Conservation (phyloP, 1,139 yeast genomes). For the Zygoascus meyerae region DNA sequence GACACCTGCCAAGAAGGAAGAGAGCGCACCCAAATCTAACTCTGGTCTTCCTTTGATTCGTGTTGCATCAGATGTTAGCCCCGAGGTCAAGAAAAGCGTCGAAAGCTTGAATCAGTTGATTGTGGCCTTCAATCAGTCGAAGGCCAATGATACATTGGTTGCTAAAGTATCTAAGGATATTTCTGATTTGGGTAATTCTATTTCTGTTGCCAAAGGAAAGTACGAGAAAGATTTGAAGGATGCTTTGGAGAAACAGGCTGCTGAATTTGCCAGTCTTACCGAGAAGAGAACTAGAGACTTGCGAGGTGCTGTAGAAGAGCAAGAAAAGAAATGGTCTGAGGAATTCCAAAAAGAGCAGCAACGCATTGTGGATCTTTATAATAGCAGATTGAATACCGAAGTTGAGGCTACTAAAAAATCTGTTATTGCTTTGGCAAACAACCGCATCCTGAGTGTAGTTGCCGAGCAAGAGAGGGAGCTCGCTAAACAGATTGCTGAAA, state of each 20-base stretch:
- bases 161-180: conserved; percentile 27
- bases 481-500: conserved; percentile 54
- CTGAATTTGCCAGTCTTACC: conserved; percentile 25
- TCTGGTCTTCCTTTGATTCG: conserved; percentile 25
- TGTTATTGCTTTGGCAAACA: conserved; percentile 69
- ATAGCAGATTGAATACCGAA: conserved; percentile 56
- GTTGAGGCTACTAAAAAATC: conserved; percentile 63
- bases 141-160: conserved; percentile 29
- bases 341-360: conserved; percentile 59
- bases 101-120: conserved; percentile 50
- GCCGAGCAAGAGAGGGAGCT: conserved; percentile 68
- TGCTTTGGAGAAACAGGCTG: conserved; percentile 24
- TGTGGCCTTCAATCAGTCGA: conserved; percentile 43
- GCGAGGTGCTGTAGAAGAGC: conserved; percentile 40
- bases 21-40: conserved; percentile 5
- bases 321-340: conserved; percentile 49
- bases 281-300: conserved; percentile 28
- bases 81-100: conserved; percentile 44
- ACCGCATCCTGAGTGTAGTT: conserved; percentile 66
- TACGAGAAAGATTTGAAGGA: conserved; percentile 25
- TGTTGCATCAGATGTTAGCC: conserved; percentile 37
- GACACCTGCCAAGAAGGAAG: conserved; percentile 1
- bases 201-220: conserved; percentile 24
- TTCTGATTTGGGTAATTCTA: conserved; percentile 26
- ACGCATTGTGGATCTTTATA: conserved; percentile 58